phyloP scores from a whole-genome alignment of 75 land plant species.

The Pinus albicaulis region DNA sequence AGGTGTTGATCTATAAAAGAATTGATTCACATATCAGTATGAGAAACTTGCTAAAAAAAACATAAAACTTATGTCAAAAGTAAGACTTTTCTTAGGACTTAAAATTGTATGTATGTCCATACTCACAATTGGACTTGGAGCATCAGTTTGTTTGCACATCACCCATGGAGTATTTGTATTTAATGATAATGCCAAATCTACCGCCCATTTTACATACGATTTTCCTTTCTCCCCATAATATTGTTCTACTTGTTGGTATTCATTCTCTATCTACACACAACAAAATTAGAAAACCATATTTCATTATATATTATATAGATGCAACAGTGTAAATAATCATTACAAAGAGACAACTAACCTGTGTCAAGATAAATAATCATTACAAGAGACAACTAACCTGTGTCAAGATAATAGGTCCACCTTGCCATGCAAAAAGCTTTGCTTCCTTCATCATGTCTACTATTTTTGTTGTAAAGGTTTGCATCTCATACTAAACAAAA shows the following conservation, averaged over 20 bases:
- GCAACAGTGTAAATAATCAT: too few species aligned
- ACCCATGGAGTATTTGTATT: slow-evolving; percentile 55
- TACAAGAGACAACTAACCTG: slow-evolving; percentile 40
- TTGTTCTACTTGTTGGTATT: slow-evolving; percentile 45
- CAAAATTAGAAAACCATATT: not conserved
- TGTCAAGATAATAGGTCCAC: slow-evolving; percentile 78
- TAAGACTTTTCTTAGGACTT: not conserved
- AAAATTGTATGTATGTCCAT: too few species aligned
- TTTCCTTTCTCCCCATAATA: slow-evolving; percentile 47
- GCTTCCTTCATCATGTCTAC: slow-evolving; percentile 60
- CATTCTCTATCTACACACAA: slow-evolving; percentile 64
- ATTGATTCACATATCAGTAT: slow-evolving; percentile 49
- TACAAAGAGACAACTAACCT: slow-evolving; percentile 51
- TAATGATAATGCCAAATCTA: slow-evolving; percentile 38
- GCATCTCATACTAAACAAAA: slow-evolving; percentile 42
- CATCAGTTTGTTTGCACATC: slow-evolving; percentile 76
- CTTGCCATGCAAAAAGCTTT: slow-evolving; percentile 63
- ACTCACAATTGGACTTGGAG: slow-evolving; percentile 54
- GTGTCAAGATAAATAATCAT: slow-evolving; percentile 14
- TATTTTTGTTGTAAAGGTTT: slow-evolving; percentile 58
- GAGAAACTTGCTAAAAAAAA: too few species aligned
- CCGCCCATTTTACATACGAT: slow-evolving; percentile 56
- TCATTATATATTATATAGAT: not conserved
- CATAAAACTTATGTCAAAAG: not conserved
- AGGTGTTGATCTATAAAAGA: slow-evolving; percentile 49